Percentiles rank a stretch among this genome's conserved stretches.
Conservation (phyloP, 192 early-diverging fungal species). For the Entophlyctis helioformis region DNA sequence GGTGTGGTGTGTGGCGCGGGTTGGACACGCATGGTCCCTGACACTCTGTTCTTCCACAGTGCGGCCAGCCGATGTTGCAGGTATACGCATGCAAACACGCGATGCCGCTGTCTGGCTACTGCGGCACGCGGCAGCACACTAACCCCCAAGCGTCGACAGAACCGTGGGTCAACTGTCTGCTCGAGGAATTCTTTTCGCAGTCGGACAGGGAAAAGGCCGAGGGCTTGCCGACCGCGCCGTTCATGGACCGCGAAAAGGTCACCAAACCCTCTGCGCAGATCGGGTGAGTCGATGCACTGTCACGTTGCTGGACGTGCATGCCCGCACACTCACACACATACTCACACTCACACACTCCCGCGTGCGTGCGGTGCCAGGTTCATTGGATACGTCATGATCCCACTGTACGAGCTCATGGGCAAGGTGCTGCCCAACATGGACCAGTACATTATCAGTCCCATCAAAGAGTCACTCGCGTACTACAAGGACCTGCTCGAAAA, state of each 20-base stretch:
- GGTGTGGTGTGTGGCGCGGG: too few species aligned
- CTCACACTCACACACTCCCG: conserved; percentile 1
- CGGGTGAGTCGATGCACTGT: conserved; percentile 3
- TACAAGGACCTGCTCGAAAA: conserved; percentile 30
- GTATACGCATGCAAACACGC: conserved; percentile 2
- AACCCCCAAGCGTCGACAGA: too few species aligned
- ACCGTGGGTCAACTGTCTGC: conserved; percentile 36
- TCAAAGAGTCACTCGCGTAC: conserved; percentile 25
- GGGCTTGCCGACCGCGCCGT: conserved; percentile 30
- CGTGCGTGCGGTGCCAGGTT: conserved; percentile 25
- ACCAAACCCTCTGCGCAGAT: conserved; percentile 34
- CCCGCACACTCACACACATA: too few species aligned
- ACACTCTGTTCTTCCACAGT: conserved; percentile 3
- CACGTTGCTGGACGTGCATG: neutral
- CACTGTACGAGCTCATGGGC: conserved; percentile 29
- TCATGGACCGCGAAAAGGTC: conserved; percentile 45
- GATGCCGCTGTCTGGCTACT: neutral
- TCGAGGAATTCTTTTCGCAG: conserved; percentile 40
- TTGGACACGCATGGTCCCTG: neutral
- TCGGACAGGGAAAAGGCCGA: conserved; percentile 35
- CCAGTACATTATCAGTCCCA: conserved; percentile 22
- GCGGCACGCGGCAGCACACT: too few species aligned
- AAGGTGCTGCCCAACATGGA: conserved; percentile 35
- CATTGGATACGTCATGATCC: conserved; percentile 41
- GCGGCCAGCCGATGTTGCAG: conserved; percentile 16